Base-by-base conservation (phyloP, 202 grass and related monocot species). In the Carex arenaria region DNA sequence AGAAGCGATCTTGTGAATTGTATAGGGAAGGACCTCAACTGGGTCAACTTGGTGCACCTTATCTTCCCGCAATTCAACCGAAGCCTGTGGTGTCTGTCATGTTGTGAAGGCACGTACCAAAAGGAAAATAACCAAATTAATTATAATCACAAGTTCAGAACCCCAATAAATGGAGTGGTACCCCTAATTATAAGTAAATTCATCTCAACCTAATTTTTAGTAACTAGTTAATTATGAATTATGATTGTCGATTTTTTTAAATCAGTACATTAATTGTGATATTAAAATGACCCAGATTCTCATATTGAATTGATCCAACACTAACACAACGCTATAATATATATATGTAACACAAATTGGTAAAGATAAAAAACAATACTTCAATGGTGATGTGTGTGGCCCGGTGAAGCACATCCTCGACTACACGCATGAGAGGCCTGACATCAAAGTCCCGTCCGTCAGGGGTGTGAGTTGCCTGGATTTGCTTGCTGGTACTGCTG, bases 1-100 rank as follows among this genome's bases (percentile, higher is more conserved):
- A 70, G 62, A 75, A 38, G 88, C 79, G 9, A 90, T 75, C 81
- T 64, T 86, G 75, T 90, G 88, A 65, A 90, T 52, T 8, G 84
- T 86, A 57, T 84, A 86, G 51, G 88, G 62, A 51, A 86, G 74
- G 0, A 75, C 30, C 67, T 90, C 84, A 31, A 86, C 42, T 20
- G n/a, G 14, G 31, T 86, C 80, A 20, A 65, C 14, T 4, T 81
- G 88, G 9, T 90, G 80, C 28, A 15, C 40, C 57, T 40, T 90
- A 31, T 90, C 88, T 59, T 90, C 88, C 47, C 84, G 14, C 3
- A 23, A 5, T 52, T 84, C 73, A 53, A 7, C 14, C 11, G 68
- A 72, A 65, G 80, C 22, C 3, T 71, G 72, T 15, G 72, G 84
- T 22, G 66, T 80, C 88, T 90, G 51, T 36, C 49, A 22, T 61